phyloP scores from a whole-genome alignment of 352 stramenopile species.

The Phytopythium aichiense region DNA sequence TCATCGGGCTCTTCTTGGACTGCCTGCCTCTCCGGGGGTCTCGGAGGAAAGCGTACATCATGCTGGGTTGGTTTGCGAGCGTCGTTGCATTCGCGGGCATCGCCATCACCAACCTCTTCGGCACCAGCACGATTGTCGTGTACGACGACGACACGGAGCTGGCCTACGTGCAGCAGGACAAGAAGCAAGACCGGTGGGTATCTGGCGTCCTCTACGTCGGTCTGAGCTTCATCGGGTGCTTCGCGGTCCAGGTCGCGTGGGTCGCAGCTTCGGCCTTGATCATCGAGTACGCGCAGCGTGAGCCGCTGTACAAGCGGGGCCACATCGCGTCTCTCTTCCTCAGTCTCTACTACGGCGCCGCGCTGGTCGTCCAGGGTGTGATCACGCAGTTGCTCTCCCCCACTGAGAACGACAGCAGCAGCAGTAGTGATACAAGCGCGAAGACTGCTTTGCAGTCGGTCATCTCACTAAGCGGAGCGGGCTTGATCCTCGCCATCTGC shows the following conservation, averaged over 20 bases:
- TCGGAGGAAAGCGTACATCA: slow-evolving; percentile 86
- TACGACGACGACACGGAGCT: slow-evolving; percentile 10
- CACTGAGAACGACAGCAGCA: slow-evolving; percentile 9
- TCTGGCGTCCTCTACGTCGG: slow-evolving; percentile 20
- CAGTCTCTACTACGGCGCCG: slow-evolving; percentile 34
- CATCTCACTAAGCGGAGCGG: slow-evolving; percentile 18
- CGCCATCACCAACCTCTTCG: slow-evolving; percentile 12
- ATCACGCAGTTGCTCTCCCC: slow-evolving; percentile 26
- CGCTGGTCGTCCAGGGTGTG: slow-evolving; percentile 17
- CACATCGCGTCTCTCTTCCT: slow-evolving; percentile 40
- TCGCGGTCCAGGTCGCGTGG: slow-evolving; percentile 37
- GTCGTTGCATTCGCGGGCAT: slow-evolving; percentile 20
- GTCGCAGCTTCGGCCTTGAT: slow-evolving; percentile 36
- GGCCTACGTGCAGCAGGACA: slow-evolving; percentile 5
- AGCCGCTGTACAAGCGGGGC: slow-evolving; percentile 39
- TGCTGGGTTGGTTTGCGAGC: slow-evolving; percentile 55
- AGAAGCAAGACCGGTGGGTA: slow-evolving; percentile 7
- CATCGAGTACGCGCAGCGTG: slow-evolving; percentile 49
- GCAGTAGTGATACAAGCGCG: slow-evolving; percentile 2
- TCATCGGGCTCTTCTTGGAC: slow-evolving; percentile 87
- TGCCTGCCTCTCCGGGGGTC: slow-evolving; percentile 73
- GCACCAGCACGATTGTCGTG: slow-evolving; percentile 12
- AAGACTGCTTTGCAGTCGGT: slow-evolving; percentile 11
- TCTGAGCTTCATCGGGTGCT: slow-evolving; percentile 27
- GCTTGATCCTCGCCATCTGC: slow-evolving; percentile 13